Conservation (phyloP, 441 rosid genomes). For the Pelargonium cotyledonis region DNA sequence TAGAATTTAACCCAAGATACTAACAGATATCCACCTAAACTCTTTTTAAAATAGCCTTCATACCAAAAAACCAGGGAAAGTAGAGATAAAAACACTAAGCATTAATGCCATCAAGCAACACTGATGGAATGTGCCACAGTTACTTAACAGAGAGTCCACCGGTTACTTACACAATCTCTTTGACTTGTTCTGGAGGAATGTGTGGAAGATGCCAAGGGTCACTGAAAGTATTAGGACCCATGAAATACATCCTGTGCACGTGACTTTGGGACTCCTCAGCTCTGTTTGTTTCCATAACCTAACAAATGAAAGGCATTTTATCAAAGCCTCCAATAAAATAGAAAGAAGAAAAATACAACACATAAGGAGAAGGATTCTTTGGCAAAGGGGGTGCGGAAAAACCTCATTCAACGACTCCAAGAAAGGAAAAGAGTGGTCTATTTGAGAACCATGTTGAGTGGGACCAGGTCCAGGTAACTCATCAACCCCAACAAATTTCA, state of each 20-base stretch:
- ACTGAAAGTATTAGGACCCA: conserved; percentile 94
- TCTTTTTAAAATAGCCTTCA: not conserved
- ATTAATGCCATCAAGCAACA: not conserved
- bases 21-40: not conserved
- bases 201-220: conserved; percentile 99
- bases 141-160: not conserved
- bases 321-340: conserved; percentile 11
- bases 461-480: conserved; percentile 92
- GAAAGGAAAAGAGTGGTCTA: conserved; percentile 96
- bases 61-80: not conserved
- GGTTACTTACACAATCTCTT: conserved; percentile 81
- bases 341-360: not conserved
- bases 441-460: conserved; percentile 89
- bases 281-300: conserved; percentile 98
- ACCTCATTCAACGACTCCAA: conserved; percentile 98
- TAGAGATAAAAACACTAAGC: not conserved
- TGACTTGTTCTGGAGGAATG: conserved; percentile 89
- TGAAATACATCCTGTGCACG: conserved; percentile 93
- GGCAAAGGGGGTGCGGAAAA: conserved; percentile 18
- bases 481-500: conserved; percentile 96
- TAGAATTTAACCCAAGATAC: not conserved
- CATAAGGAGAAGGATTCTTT: not conserved
- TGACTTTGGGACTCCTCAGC: conserved; percentile 97
- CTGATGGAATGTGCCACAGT: not conserved
- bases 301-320: conserved; percentile 17